A percentile compares a stretch with the other conserved stretches of the same genome.
These are phyloP conservation scores for Leishmania mexicana DNA, from an alignment of 208 protist species.

Conservation along the genomic window DNA sequence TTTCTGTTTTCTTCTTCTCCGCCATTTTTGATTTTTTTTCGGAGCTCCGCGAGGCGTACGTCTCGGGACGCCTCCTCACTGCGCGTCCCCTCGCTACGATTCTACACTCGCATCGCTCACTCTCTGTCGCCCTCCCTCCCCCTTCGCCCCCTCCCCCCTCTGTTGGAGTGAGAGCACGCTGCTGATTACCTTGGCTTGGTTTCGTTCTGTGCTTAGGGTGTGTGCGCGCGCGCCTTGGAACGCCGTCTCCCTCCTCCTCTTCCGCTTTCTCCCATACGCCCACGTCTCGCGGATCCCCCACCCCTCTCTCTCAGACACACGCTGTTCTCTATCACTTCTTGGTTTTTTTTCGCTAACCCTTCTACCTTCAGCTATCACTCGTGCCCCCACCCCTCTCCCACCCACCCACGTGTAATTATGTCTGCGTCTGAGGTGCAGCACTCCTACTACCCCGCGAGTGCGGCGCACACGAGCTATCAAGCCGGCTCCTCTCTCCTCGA, in stretches of 20 bases:
- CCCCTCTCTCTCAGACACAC: too few species aligned
- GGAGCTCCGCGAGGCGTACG: neutral
- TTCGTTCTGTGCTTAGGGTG: neutral
- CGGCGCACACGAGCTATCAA: conserved; percentile 20
- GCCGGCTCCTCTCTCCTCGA: conserved; percentile 35
- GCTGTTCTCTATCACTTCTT: neutral
- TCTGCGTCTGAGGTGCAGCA: conserved; percentile 35
- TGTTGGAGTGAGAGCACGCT: neutral
- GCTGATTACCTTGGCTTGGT: neutral
- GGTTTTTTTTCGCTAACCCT: neutral
- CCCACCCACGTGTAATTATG: conserved; percentile 15
- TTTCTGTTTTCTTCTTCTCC: neutral
- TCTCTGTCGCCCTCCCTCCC: neutral
- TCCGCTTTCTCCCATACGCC: neutral
- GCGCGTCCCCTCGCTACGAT: neutral
- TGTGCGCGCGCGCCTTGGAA: neutral
- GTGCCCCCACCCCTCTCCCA: neutral
- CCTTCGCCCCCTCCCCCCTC: neutral
- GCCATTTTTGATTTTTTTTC: neutral
- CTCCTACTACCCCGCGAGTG: conserved; percentile 33
- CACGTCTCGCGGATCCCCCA: neutral
- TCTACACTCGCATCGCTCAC: neutral
- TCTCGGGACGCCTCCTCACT: neutral
- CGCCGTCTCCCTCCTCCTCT: neutral
- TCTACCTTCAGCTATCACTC: neutral